Conservation (phyloP, 768 basidiomycete genomes). For the Tulasnella sp. region DNA sequence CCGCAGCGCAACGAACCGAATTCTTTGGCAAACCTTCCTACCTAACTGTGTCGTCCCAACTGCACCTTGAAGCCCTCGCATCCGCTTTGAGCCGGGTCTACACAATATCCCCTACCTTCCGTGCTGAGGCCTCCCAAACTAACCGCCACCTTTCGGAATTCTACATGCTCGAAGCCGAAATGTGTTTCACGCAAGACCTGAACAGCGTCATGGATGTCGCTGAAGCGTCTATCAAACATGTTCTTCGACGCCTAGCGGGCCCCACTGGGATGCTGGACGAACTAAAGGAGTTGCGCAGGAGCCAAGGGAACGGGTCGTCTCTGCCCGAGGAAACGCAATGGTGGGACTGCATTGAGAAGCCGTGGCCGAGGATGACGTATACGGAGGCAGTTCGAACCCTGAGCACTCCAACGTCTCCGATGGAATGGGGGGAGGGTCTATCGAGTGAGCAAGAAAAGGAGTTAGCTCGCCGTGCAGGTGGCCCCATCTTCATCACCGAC, state of each 20-base stretch:
- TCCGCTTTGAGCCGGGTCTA: constrained; percentile 77
- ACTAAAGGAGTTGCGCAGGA: constrained; percentile 10
- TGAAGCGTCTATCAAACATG: constrained; percentile 52
- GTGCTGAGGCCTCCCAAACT: constrained; percentile 86
- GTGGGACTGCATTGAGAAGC: constrained; percentile 38
- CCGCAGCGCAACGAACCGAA: constrained; percentile 41
- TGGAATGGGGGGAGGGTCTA: constrained; percentile 66
- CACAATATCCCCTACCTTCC: constrained; percentile 90
- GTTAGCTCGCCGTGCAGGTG: constrained; percentile 68
- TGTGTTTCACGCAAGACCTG: constrained; percentile 56
- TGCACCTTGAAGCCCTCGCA: constrained; percentile 88
- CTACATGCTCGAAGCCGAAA: constrained; percentile 99
- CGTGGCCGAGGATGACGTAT: constrained; percentile 77
- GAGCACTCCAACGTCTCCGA: constrained; percentile 38
- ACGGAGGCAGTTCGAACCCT: constrained; percentile 67
- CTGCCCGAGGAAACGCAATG: constrained; percentile 38
- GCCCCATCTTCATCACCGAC: constrained; percentile 87
- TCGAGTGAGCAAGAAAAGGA: constrained; percentile 92
- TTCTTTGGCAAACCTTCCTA: constrained; percentile 77
- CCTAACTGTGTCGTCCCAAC: constrained; percentile 92
- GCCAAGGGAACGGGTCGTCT: constrained; percentile 32
- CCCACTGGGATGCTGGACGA: constrained; percentile 29
- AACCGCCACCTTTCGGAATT: constrained; percentile 94
- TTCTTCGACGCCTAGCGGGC: constrained; percentile 34
- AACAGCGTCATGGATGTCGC: constrained; percentile 54